A percentile compares a stretch with the other conserved stretches of the same genome.
Evolutionary conservation across 2,329 filamentous ascomycete genomes (phyloP).

Genomic region (Rhexocercosporidium sp.): DNA sequence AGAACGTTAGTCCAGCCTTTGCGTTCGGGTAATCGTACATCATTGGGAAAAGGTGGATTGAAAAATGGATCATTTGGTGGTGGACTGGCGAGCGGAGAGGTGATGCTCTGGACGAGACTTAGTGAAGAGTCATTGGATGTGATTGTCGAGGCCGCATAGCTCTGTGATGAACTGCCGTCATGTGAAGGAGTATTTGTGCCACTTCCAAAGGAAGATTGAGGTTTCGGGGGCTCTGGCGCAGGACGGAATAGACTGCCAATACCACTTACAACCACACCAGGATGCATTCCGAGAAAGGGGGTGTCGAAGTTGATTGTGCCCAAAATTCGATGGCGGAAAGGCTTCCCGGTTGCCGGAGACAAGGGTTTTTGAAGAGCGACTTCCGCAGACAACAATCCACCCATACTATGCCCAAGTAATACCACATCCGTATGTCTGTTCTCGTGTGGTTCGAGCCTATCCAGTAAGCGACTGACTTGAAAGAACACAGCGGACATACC

Average conservation of each 20-base stretch:
- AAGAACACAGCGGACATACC: conserved; percentile 51
- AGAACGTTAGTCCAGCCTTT: conserved; percentile 70
- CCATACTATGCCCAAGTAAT: conserved; percentile 88
- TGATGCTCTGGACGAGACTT: conserved; percentile 35
- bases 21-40: conserved; percentile 70
- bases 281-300: conserved; percentile 87
- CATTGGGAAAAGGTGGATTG: conserved; percentile 78
- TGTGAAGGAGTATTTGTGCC: conserved; percentile 30
- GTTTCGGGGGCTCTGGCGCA: conserved; percentile 44
- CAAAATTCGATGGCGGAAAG: conserved; percentile 75
- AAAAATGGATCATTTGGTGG: conserved; percentile 64
- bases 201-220: conserved; percentile 21
- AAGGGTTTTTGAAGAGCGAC: conserved; percentile 63
- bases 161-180: conserved; percentile 27
- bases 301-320: conserved; percentile 85
- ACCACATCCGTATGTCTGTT: conserved; percentile 76
- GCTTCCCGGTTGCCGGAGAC: conserved; percentile 34
- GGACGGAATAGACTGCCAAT: conserved; percentile 76
- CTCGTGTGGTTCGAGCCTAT: conserved; percentile 77
- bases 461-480: conserved; percentile 25
- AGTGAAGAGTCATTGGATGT: conserved; percentile 29
- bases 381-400: conserved; percentile 82
- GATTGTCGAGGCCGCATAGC: conserved; percentile 30
- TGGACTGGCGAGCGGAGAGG: conserved; percentile 32
- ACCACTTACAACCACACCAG: conserved; percentile 82